Evolutionary conservation across 768 basidiomycete genomes (phyloP), one percentile per base, ranked within the genome.

Genomic region (Hypholoma fasciculare): DNA sequence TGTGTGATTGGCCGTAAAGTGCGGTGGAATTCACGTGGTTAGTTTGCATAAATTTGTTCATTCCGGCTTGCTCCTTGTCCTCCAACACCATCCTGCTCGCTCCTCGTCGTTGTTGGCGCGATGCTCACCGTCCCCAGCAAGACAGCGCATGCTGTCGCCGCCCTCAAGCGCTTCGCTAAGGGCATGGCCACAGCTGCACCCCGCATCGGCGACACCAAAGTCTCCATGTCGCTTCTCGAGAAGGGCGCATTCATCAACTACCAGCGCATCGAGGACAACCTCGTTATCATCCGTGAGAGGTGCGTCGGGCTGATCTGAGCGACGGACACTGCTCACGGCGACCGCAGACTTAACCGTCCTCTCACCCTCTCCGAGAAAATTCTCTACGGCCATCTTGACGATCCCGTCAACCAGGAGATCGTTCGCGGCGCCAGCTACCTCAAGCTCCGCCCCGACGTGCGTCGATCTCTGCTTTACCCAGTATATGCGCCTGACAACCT

Each of bases 221-320:
- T 95, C 56, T 76, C 90, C 64, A 94, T 94, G 91, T 92, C 90
- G 39, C 79, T 88, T 63, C 84, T 94, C 62, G 92, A 94, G 74
- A 86, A 88, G 70, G 84, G 80, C 65, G 86, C 84, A 44, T 94
- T 84, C 71, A 94, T 95, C 75, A 95, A 95, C 84, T 94, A 95
- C 74, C 93, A 95, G 76, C 89, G 96, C 58, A 98, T 98, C 72
- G 96, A 98, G 79, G 95, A 98, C 74, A 98, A 96, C 81, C 89
- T 98, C 61, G 87, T 82, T 63, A 73, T 96, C 70, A 85, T 98
- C 57, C 89, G 94, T 65, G 79, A 87, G 53, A 85, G 95, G 95
- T 95, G 37, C n/a, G 20, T 54, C 37, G 13, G 48, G 46, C 51
- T 16, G 17, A 19, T 27, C 34, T 13, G 9, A 12, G 23, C n/a